phyloP scores from a whole-genome alignment of 768 basidiomycete species.

The Dioszegia crocea region DNA sequence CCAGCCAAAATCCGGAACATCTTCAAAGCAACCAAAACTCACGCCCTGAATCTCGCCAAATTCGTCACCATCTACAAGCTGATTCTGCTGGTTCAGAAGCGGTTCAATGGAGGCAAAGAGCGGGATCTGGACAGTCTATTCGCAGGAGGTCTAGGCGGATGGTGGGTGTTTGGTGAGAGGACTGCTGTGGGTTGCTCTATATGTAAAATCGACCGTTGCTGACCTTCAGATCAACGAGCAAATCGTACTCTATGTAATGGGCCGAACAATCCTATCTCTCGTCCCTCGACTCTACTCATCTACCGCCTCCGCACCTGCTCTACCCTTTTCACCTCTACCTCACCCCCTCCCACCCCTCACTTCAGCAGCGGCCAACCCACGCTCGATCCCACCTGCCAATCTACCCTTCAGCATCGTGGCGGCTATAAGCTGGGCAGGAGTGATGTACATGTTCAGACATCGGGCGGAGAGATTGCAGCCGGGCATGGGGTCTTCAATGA shows the following conservation, averaged over 20 bases:
- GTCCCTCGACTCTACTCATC: conserved; percentile 63
- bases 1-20: conserved; percentile 55
- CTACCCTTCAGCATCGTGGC: conserved; percentile 81
- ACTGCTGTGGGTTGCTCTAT: conserved; percentile 50
- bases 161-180: conserved; percentile 52
- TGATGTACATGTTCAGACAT: conserved; percentile 93
- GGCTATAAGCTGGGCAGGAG: conserved; percentile 85
- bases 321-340: conserved; percentile 37
- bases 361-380: conserved; percentile 43
- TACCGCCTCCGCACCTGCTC: conserved; percentile 52
- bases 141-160: conserved; percentile 88
- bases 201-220: neutral
- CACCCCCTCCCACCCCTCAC: conserved; percentile 47
- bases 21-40: conserved; percentile 78
- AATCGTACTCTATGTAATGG: conserved; percentile 96
- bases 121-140: conserved; percentile 79
- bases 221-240: conserved; percentile 49
- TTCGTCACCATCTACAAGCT: conserved; percentile 93
- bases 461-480: conserved; percentile 86
- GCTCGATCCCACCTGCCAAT: conserved; percentile 76
- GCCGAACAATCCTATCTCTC: conserved; percentile 85
- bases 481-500: conserved; percentile 95
- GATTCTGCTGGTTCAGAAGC: conserved; percentile 74
- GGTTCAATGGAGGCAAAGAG: conserved; percentile 69
- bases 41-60: conserved; percentile 85